Evolutionary conservation across 345 rosid species (phyloP), one percentile per base, ranked within the genome.

Genomic region (Aegle marmelos): DNA sequence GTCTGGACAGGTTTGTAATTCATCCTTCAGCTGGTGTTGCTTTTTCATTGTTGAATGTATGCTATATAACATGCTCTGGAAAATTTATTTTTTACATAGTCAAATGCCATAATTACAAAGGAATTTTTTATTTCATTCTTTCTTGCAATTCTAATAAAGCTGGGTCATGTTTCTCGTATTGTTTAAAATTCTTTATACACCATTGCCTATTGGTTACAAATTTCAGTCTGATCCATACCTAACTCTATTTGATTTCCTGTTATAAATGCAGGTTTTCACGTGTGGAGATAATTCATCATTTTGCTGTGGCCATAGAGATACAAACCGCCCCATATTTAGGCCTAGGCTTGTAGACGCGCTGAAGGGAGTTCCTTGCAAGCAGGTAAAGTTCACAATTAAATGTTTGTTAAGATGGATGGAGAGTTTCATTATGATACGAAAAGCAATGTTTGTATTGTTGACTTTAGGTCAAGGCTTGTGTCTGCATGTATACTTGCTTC

Each of bases 251-350:
- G 68, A 48, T 54, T 31, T 17, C 77, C 75, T 61, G 72, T 37
- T 72, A 41, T 39, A 74, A 45, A 48, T 82, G 60, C 86, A 95
- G 99, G 98, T 95, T 86, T 92, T 90, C 81, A 93, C 99, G 57
- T 93, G 99, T 71, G 99, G 99, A 72, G 95, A 92, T 83, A 95
- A 95, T 82, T 95, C 98, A 57, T 92, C 99, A 34, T 91, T 84
- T 77, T 93, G 95, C 69, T 95, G 96, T 81, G 98, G 99, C 60
- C 96, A 92, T 71, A 82, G 81, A 80, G 94, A 92, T 79, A 90
- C 90, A 31, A 85, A 79, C 81, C 92, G 97, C 27, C 94, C 97
- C 21, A 88, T 95, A 75, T 93, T 92, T 79, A 89, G 89, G 80
- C 98, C 98, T 76, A 90, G 97, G 86, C 87, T 88, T 68, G 92